Base-by-base conservation (phyloP, 495 filamentous ascomycete species). In the Umbilicaria muhlenbergii region DNA sequence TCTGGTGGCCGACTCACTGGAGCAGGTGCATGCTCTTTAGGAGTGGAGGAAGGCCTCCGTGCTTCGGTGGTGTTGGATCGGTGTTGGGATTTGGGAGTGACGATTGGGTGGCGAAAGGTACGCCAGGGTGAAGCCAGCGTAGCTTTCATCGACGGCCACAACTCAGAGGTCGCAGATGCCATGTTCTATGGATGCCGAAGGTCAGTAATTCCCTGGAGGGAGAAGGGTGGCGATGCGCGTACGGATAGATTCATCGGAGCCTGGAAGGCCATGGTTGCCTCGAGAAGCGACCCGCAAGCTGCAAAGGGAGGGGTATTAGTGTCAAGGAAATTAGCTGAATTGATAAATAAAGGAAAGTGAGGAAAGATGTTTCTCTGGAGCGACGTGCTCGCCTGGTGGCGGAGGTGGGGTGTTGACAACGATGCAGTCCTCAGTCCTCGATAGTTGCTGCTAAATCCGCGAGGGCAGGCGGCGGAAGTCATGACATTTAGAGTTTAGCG, bases 211-310 rank as follows among this genome's bases (percentile, higher is more conserved):
- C 11, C 38, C 24, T 16, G 13, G 13, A 13, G 5, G 10, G 15
- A 14, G 21, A 6, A 21, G 33, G 14, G 16, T 36, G 11, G 41
- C 15, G 19, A 44, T 24, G 5, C 8, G 34, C 64, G 50, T 58
- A 67, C 66, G 44, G 62, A 56, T 56, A 61, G 57, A 38, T 56
- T 55, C 37, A 62, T 55, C 39, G 65, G 55, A 44, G 54, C 52
- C 59, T 68, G 66, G 49, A 70, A 69, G 52, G 64, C 67, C 69
- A 73, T 73, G 55, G 46, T 59, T 59, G 58, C 19, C 6, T 28
- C 24, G 24, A 28, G 24, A 28, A 28, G 24, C 24, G 6, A 28
- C 24, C 4, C 8, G 4, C 8, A 1, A 28, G 24, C 4, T 6
- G 24, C 24, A 28, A 28, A 28, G 24, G 8, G 24, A 28, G 24